Evolutionary conservation across 2,329 filamentous ascomycete genomes (phyloP).

Genomic region (Furcasterigmium furcatum): DNA sequence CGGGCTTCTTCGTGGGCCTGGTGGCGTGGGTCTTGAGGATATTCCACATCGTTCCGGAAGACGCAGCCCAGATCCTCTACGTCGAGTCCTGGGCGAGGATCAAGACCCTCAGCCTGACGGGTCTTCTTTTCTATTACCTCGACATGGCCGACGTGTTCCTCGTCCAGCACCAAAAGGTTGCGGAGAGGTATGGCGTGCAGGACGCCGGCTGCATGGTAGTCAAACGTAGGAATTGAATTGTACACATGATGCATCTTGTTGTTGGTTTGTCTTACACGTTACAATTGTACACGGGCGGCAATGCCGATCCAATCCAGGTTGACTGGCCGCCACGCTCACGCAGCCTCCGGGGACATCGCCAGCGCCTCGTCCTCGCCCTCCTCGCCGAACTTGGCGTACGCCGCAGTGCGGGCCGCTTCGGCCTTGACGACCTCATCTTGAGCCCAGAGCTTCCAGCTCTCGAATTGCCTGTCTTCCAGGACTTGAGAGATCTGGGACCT

Average conservation of each 20-base stretch:
- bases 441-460: slow-evolving; percentile 85
- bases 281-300: neutral
- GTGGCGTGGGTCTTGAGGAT: slow-evolving; percentile 47
- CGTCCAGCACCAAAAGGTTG: slow-evolving; percentile 74
- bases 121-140: slow-evolving; percentile 64
- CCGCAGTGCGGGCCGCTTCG: slow-evolving; percentile 34
- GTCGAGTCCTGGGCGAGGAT: slow-evolving; percentile 93
- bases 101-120: slow-evolving; percentile 77
- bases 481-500: slow-evolving; percentile 74
- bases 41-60: slow-evolving; percentile 37
- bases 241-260: neutral
- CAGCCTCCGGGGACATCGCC: slow-evolving; percentile 17
- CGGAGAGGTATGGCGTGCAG: slow-evolving; percentile 35
- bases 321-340: too few species aligned
- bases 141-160: slow-evolving; percentile 72
- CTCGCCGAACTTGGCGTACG: slow-evolving; percentile 39
- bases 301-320: too few species aligned
- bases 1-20: slow-evolving; percentile 70
- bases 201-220: slow-evolving; percentile 35
- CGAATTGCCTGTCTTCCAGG: slow-evolving; percentile 76
- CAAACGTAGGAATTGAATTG: neutral
- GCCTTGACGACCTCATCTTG: slow-evolving; percentile 37
- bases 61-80: slow-evolving; percentile 72
- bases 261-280: neutral
- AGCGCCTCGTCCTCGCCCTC: slow-evolving; percentile 23